Evolutionary conservation across 2,329 filamentous ascomycete genomes (phyloP).

Genomic region (Trichoderma oligosporum): DNA sequence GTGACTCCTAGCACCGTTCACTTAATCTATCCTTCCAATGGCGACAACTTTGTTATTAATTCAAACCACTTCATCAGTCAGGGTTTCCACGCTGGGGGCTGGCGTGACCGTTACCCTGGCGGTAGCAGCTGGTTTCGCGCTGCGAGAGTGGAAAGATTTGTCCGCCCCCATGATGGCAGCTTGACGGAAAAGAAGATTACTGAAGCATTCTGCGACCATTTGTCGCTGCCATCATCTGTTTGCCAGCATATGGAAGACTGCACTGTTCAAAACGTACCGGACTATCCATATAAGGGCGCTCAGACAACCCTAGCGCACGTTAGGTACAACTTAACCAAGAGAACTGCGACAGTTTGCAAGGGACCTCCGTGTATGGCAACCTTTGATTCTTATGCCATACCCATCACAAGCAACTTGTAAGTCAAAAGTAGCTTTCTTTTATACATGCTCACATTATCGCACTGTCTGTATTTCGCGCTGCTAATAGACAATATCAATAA

Average conservation of each 20-base stretch:
- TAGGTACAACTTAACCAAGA: conserved; percentile 18
- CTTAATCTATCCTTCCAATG: neutral
- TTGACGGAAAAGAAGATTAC: conserved; percentile 1
- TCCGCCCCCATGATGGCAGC: neutral
- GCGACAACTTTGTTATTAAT: neutral
- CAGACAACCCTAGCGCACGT: conserved; percentile 15
- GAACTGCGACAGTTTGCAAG: conserved; percentile 18
- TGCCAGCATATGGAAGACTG: conserved; percentile 18
- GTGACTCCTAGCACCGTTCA: conserved; percentile 5
- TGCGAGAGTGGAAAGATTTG: neutral
- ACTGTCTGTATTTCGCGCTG: too few species aligned
- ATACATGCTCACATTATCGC: too few species aligned
- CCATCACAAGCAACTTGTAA: too few species aligned
- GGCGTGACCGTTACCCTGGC: conserved; percentile 13
- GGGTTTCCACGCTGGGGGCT: conserved; percentile 11
- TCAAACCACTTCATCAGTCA: conserved; percentile 18
- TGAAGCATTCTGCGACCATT: conserved; percentile 10
- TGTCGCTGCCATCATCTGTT: conserved; percentile 9
- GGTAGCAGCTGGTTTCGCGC: conserved; percentile 20
- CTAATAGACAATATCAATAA: too few species aligned
- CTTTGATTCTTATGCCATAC: too few species aligned
- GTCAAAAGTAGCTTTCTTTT: too few species aligned
- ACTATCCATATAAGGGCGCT: conserved; percentile 13
- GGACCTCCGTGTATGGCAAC: conserved; percentile 16
- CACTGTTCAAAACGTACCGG: conserved; percentile 11